A percentile compares a stretch with the other conserved stretches of the same genome.
Conservation (phyloP, 805 yeast species). For the Metschnikowia orientalis region DNA sequence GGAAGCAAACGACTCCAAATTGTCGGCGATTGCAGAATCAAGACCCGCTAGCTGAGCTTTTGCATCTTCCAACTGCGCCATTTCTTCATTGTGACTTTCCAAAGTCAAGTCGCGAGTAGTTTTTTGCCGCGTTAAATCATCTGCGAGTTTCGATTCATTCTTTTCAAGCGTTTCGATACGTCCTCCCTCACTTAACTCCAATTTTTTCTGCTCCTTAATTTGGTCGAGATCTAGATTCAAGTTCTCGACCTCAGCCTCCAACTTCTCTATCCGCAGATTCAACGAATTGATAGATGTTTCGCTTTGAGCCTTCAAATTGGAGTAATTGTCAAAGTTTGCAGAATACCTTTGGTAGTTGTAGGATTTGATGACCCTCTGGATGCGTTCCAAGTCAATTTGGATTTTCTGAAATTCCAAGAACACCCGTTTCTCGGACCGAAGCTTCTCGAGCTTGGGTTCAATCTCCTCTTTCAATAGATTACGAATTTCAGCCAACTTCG, state of each 20-base stretch:
- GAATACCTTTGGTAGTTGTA: constrained; percentile 56
- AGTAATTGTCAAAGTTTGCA: constrained; percentile 39
- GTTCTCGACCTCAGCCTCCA: constrained; percentile 51
- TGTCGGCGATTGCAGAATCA: constrained; percentile 31
- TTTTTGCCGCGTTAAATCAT: constrained; percentile 62
- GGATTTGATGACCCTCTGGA: constrained; percentile 70
- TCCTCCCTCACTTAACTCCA: constrained; percentile 59
- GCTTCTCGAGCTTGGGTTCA: constrained; percentile 81
- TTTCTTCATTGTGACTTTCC: constrained; percentile 51
- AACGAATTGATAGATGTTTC: constrained; percentile 39
- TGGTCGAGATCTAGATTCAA: constrained; percentile 58
- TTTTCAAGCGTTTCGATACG: constrained; percentile 54
- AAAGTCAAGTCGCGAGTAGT: constrained; percentile 56
- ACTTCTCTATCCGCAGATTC: constrained; percentile 40
- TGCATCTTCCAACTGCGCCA: constrained; percentile 14
- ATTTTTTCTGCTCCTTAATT: constrained; percentile 49
- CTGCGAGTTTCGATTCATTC: constrained; percentile 52
- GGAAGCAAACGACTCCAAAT: constrained; percentile 32
- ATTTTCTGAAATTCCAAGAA: constrained; percentile 84
- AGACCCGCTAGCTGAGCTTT: constrained; percentile 31
- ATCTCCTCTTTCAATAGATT: constrained; percentile 77
- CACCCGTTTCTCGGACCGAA: constrained; percentile 74
- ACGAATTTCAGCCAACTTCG: constrained; percentile 74
- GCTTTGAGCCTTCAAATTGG: constrained; percentile 40
- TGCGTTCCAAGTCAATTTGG: constrained; percentile 72